These are phyloP conservation scores for Alternaria novae-zelandiae DNA, from an alignment of 2,329 filamentous ascomycete species.

Conservation along the genomic window DNA sequence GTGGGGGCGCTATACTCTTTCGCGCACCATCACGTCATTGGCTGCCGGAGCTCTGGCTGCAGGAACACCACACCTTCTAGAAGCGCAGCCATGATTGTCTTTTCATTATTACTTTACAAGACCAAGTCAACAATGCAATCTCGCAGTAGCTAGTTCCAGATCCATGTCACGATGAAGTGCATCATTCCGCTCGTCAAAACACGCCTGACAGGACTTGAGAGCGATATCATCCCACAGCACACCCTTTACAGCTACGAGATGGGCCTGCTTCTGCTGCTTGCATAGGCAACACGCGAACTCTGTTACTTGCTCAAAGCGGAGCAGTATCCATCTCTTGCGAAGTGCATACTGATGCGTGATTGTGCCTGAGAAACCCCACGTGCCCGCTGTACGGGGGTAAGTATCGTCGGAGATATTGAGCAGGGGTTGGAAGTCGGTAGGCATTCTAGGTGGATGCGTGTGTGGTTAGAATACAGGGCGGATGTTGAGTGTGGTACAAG, in stretches of 20 bases:
- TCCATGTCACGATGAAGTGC: neutral
- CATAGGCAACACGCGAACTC: neutral
- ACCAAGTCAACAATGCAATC: neutral
- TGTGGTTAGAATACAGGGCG: too few relatives aligned
- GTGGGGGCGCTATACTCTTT: constrained; percentile 12
- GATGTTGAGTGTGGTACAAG: neutral
- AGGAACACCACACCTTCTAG: neutral
- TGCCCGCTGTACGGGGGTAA: neutral
- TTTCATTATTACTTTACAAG: neutral
- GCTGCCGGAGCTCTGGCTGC: neutral
- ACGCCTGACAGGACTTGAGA: neutral
- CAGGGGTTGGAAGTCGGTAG: too few relatives aligned
- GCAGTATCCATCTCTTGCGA: neutral
- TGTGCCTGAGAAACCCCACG: neutral
- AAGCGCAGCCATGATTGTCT: neutral
- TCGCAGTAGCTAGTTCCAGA: neutral
- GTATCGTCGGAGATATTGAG: too few relatives aligned
- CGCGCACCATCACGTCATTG: constrained; percentile 11
- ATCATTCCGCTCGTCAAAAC: neutral
- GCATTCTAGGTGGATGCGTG: neutral
- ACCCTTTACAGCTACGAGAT: neutral
- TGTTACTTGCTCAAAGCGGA: neutral
- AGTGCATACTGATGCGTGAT: neutral
- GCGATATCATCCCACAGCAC: neutral
- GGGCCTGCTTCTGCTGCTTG: neutral